Base-by-base conservation (phyloP, 768 basidiomycete genomes). In the Hemileccinum impolitum region DNA sequence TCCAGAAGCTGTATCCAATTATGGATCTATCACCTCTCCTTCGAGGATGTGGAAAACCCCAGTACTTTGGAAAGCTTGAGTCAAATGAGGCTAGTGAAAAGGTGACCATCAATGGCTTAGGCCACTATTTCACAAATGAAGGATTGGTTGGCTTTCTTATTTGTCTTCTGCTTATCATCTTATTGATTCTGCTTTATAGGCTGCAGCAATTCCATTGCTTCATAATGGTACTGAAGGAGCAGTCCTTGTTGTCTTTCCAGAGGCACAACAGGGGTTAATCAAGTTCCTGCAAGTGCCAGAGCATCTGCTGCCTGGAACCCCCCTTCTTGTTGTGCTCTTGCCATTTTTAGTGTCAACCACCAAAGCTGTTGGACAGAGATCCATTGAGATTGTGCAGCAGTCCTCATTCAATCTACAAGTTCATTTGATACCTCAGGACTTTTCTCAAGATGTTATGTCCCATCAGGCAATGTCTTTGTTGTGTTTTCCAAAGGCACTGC, bases 191-290 rank as follows among this genome's bases (percentile, higher is more conserved):
- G 17, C 13, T 38, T 31, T 45, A 34, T 40, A 86, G 84, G 70
- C 77, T 48, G 72, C 78, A 39, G 66, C 76, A 43, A 63, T 79
- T 11, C 75, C 80, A 21, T 57, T 81, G 1, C 62, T 59, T 37
- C 62, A 82, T 39, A 79, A 84, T 52, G 67, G 66, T 21, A 63
- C 67, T 31, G 64, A 77, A 41, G 72, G 75, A 13, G 86, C 78
- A 8, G 60, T 79, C 31, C 70, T 85, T 28, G 35, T 87, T n/a
- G 56, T 88, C n/a, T 78, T 82, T 54, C 72, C 79, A 18, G 61
- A 70, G 14, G 56, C 59, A 7, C 64, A 72, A 35, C 45, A 60
- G 2, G 47, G 64, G 4, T 63, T 80, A n/a, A 59, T 61, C 41
- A 64, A 59, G 5, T 58, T 66, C 13, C 67, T 82, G 39, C 69